A percentile compares a stretch with the other conserved stretches of the same genome.
phyloP scores from a whole-genome alignment of 805 yeast species.

The Tetrapisispora nanseiensis region DNA sequence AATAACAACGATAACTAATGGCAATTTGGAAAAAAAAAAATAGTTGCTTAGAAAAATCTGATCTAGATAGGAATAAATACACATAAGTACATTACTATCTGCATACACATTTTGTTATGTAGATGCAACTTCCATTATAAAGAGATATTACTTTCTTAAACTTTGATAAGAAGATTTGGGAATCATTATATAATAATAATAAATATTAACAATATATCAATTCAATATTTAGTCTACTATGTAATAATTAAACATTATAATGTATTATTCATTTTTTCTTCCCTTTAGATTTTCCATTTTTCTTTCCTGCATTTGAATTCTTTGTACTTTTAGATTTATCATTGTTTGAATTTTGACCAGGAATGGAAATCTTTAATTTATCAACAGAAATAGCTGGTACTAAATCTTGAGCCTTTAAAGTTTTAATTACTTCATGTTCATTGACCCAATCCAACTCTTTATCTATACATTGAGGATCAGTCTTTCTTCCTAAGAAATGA shows the following conservation, averaged over 20 bases:
- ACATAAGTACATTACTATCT: too few species aligned
- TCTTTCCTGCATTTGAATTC: not conserved
- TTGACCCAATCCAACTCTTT: slow-evolving; percentile 58
- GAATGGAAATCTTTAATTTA: slow-evolving; percentile 55
- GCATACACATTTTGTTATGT: too few species aligned
- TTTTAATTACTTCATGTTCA: slow-evolving; percentile 48
- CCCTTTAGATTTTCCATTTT: slow-evolving; percentile 5
- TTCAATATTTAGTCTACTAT: too few species aligned
- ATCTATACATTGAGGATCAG: slow-evolving; percentile 36
- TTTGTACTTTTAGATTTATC: slow-evolving; percentile 14
- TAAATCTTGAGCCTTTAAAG: slow-evolving; percentile 54
- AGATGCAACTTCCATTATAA: too few species aligned
- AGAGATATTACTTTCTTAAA: too few species aligned
- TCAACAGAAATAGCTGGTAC: slow-evolving; percentile 60
- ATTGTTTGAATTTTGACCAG: slow-evolving; percentile 34
- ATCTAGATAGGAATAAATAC: too few species aligned
- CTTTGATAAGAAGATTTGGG: too few species aligned
- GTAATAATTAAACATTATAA: too few species aligned
- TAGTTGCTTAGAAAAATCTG: too few species aligned
- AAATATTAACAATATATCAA: too few species aligned
- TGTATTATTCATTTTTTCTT: slow-evolving; percentile 1
- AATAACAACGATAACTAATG: not conserved
- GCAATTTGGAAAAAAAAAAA: too few species aligned
- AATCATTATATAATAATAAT: too few species aligned
- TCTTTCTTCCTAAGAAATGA: slow-evolving; percentile 42